Evolutionary conservation across 2,329 filamentous ascomycete species (phyloP).

Genomic region (Colletotrichum eremochloae): DNA sequence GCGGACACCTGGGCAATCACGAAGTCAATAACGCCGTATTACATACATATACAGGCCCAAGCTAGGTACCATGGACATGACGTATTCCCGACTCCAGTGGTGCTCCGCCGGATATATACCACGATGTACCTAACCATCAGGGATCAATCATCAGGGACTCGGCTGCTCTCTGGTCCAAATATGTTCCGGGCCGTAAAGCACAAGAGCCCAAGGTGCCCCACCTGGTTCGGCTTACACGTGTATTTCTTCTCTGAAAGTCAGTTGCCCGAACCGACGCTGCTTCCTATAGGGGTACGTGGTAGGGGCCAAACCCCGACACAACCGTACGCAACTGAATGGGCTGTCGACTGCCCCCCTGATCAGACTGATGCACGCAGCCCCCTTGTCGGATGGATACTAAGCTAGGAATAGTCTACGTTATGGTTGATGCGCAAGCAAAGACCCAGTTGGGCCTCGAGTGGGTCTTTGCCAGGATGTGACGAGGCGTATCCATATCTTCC

Average conservation of each 20-base stretch:
- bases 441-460: conserved; percentile 29
- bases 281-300: neutral
- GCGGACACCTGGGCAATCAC: neutral
- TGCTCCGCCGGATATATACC: neutral
- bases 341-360: neutral
- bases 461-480: conserved; percentile 16
- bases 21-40: neutral
- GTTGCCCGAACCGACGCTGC: conserved; percentile 1
- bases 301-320: conserved; percentile 13
- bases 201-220: neutral
- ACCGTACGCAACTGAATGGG: conserved; percentile 10
- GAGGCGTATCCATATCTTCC: conserved; percentile 34
- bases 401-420: neutral
- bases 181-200: neutral
- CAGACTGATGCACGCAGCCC: neutral
- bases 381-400: conserved; percentile 1
- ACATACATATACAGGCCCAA: neutral
- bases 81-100: neutral
- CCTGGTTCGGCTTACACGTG: conserved; percentile 5
- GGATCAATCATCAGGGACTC: neutral
- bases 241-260: conserved; percentile 1
- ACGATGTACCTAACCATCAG: neutral
- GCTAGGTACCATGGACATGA: too few relatives aligned
- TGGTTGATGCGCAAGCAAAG: conserved; percentile 22
- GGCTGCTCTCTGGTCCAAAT: neutral